Percentiles rank a stretch among this genome's conserved stretches.
Conservation (phyloP, 148 eudicot species). For the Suaeda aralocaspica region DNA sequence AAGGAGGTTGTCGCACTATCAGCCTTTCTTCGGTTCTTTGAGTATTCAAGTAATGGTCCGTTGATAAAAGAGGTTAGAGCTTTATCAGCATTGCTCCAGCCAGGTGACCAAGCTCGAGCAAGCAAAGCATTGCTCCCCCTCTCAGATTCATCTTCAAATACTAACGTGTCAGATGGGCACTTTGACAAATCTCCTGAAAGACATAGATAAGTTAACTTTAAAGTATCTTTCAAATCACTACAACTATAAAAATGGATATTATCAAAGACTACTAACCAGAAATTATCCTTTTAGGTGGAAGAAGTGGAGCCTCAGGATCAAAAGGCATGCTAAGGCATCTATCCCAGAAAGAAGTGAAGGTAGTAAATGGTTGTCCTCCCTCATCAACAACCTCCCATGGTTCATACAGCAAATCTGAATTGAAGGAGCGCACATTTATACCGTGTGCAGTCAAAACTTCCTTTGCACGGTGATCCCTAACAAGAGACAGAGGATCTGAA, state of each 20-base stretch:
- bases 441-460: slow-evolving; percentile 71
- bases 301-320: slow-evolving; percentile 94
- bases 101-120: slow-evolving; percentile 99
- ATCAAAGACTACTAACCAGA: slow-evolving; percentile 46
- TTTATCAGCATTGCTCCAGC: slow-evolving; percentile 95
- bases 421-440: slow-evolving; percentile 76
- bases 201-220: background rate
- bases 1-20: slow-evolving; percentile 96
- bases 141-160: slow-evolving; percentile 82
- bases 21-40: slow-evolving; percentile 84
- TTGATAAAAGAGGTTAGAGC: slow-evolving; percentile 77
- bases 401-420: slow-evolving; percentile 89
- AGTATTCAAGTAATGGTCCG: slow-evolving; percentile 77
- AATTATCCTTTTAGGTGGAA: slow-evolving; percentile 83
- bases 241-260: background rate
- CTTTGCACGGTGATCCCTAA: slow-evolving; percentile 89
- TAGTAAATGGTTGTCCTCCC: slow-evolving; percentile 66
- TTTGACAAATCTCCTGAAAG: slow-evolving; percentile 68
- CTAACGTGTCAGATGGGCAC: slow-evolving; percentile 62
- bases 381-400: slow-evolving; percentile 90
- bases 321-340: slow-evolving; percentile 97
- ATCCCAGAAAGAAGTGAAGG: slow-evolving; percentile 80
- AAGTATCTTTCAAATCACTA: background rate
- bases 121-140: slow-evolving; percentile 96
- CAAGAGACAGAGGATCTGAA: slow-evolving; percentile 91